Evolutionary conservation across 805 yeast species (phyloP).

Genomic region (Ogataea ganodermae): DNA sequence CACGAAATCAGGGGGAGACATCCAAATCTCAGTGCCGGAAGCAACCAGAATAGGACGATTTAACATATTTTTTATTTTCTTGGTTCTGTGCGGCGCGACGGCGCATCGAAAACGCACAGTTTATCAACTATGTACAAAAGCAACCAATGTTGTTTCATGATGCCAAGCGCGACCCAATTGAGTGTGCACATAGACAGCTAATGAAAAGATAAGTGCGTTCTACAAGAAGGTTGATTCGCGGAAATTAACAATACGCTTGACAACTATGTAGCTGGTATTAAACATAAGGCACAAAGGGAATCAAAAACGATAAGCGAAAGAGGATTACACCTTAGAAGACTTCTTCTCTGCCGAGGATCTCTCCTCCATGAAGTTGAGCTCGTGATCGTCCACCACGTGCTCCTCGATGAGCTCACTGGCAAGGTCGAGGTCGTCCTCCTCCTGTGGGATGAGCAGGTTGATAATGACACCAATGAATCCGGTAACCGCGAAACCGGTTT

Average conservation of each 20-base stretch:
- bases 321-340: slow-evolving; percentile 7
- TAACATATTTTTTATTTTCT: background rate
- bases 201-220: too few species aligned
- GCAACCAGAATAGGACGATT: background rate
- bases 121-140: too few species aligned
- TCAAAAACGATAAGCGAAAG: background rate
- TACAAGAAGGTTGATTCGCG: too few species aligned
- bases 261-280: background rate
- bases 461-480: slow-evolving; percentile 55
- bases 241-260: background rate
- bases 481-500: slow-evolving; percentile 57
- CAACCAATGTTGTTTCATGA: too few species aligned
- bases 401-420: slow-evolving; percentile 41
- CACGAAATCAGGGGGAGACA: slow-evolving; percentile 9
- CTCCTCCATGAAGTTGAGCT: slow-evolving; percentile 14
- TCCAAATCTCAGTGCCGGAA: background rate
- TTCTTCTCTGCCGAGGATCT: slow-evolving; percentile 28
- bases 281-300: background rate
- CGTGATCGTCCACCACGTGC: slow-evolving; percentile 23
- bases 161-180: too few species aligned
- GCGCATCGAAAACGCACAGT: background rate
- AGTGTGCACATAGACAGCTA: too few species aligned
- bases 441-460: slow-evolving; percentile 51
- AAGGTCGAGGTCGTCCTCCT: slow-evolving; percentile 48
- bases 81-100: background rate